Evolutionary conservation across 2,329 filamentous ascomycete genomes (phyloP).

Genomic region (Malbranchea cinnamomea): DNA sequence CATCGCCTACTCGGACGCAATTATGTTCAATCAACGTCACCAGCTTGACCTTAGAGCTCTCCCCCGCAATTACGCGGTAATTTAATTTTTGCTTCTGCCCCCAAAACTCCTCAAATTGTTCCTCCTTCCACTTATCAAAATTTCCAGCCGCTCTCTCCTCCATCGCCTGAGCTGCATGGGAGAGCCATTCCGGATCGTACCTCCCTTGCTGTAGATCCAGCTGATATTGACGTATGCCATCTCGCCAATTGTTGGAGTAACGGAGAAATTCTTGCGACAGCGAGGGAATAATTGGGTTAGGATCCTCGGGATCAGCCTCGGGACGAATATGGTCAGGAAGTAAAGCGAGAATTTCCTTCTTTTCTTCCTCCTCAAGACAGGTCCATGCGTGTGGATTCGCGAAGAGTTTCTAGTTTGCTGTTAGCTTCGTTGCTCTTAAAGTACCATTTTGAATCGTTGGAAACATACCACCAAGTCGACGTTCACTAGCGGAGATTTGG

Average conservation of each 20-base stretch:
- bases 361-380: conserved; percentile 26
- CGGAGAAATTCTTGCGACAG: conserved; percentile 27
- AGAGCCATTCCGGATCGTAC: conserved; percentile 43
- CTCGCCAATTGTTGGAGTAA: conserved; percentile 35
- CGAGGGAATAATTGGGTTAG: conserved; percentile 20
- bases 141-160: conserved; percentile 36
- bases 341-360: conserved; percentile 24
- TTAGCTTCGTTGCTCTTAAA: conserved; percentile 1
- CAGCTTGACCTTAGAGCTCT: conserved; percentile 27
- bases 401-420: conserved; percentile 22
- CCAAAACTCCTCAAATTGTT: conserved; percentile 42
- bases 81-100: conserved; percentile 36
- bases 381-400: conserved; percentile 27
- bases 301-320: conserved; percentile 16
- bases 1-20: conserved; percentile 24
- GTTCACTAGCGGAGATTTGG: conserved; percentile 22
- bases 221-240: conserved; percentile 40
- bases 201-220: conserved; percentile 40
- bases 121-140: conserved; percentile 42
- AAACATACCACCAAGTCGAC: conserved; percentile 25
- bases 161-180: conserved; percentile 38
- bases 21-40: conserved; percentile 21
- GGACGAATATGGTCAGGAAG: conserved; percentile 26
- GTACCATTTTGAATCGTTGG: not conserved
- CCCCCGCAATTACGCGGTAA: conserved; percentile 22